Evolutionary conservation across 164 flowering plant genomes (phyloP), one percentile per base, ranked within the genome.

Genomic region (Vitis rupestris): DNA sequence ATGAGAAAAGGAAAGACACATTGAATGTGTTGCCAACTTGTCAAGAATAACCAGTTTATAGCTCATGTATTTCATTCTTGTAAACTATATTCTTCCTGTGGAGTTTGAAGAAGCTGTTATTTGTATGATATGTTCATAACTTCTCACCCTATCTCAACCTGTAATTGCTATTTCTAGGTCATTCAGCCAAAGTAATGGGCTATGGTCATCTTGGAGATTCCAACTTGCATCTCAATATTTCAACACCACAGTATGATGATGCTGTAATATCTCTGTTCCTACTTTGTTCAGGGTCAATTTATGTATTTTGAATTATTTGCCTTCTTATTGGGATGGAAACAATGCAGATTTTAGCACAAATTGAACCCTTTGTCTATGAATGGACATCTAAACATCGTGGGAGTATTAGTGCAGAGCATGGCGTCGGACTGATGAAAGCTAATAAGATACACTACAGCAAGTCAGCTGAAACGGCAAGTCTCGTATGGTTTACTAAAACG

Each of bases 131-230:
- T 23, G 27, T 23, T 23, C 27, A 23, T 37, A 37, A 37, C 7
- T 37, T 37, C 44, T 37, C 44, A 37, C 7, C 44, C 44, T 6
- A 37, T 4, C 44, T 59, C 16, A 23, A 23, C 12, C 3, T 30
- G 29, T 15, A 56, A 48, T 65, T 66, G 51, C 23, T n/a, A 55
- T 67, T 64, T 71, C 49, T 75, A 92, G 99, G 92, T 81, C 68
- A 78, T 49, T 73, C 85, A 30, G 98, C 90, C 51, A 89, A 86
- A 74, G 98, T 91, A 31, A 49, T 93, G 68, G 98, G 88, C 52
- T 93, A 87, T 76, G 98, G 99, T 63, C 99, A 96, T 80, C 97
- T 96, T 71, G 99, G 99, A 75, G 99, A 96, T 84, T 89, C 87
- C 10, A 96, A 96, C 83, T 80, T 96, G 81, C 99, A 96, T 83